Evolutionary conservation across 2,329 filamentous ascomycete genomes (phyloP), one percentile per base, ranked within the genome.

Genomic region (Colletotrichum horii): DNA sequence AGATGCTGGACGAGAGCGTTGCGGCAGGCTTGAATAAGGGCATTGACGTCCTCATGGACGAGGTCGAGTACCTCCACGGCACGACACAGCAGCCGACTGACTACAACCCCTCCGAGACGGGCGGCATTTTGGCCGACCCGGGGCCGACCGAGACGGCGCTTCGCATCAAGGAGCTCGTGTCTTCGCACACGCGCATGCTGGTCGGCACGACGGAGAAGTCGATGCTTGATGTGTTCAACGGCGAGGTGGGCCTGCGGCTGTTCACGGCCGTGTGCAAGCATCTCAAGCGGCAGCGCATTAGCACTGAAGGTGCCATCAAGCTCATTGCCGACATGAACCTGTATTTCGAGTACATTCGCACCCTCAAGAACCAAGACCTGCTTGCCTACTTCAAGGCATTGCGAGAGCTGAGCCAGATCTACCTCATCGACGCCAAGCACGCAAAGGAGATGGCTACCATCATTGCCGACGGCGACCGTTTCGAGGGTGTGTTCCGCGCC

Each of bases 191-290:
- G 2, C 92, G 91, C 82, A 98, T 99, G 95, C 90, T 99, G 15
- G 92, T 95, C 6, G 97, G 97, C 77, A 98, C 95, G 82, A 98
- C 96, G 2, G 97, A 99, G 83, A 99, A 99, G 88, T 96, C 95
- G 77, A 98, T 98, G 90, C 93, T 99, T 30, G 97, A 99, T 82
- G 97, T 99, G 16, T 99, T 99, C 89, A 98, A 98, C 84, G 95
- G 97, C 85, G 97, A 99, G 86, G 96, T 99, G 30, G 97, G 97
- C 1, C 91, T 98, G 78, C 94, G 97, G 30, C 90, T 99, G 68
- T 99, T 98, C 86, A 93, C 94, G 24, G 94, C 95, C 22, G 89
- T 99, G 66, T 98, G 96, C 89, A 99, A 99, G 86, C 97, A 99
- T 85, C 91, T 99, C 79, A 99, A 99, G 88, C 94, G 96, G 12